These are phyloP conservation scores for Crepidotus variabilis DNA, from an alignment of 768 basidiomycete species.

Conservation along the genomic window DNA sequence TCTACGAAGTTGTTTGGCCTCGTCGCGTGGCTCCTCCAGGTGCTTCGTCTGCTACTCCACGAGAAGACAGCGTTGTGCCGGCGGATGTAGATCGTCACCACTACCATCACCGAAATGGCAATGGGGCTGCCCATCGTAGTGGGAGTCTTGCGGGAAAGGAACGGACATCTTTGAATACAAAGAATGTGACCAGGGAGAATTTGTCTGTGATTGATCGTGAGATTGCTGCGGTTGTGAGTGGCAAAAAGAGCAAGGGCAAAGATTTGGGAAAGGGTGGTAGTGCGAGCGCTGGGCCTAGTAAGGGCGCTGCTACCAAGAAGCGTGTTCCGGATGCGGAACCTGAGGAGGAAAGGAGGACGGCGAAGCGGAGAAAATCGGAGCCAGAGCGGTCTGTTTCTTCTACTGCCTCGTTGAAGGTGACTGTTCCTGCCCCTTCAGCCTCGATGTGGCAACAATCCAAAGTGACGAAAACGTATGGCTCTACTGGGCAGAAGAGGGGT, in stretches of 20 bases:
- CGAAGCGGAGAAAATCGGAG: background rate
- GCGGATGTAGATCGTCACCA: conserved; percentile 36
- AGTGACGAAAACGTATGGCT: conserved; percentile 9
- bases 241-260: background rate
- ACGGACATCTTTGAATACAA: background rate
- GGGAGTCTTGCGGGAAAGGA: background rate
- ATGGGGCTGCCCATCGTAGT: conserved; percentile 40
- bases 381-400: background rate
- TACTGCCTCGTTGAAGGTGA: background rate
- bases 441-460: conserved; percentile 7
- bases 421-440: background rate
- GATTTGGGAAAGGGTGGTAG: background rate
- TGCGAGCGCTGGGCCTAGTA: no score
- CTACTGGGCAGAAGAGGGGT: background rate
- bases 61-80: conserved; percentile 44
- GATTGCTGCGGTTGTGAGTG: background rate
- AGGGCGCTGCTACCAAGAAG: background rate
- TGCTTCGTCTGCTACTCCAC: conserved; percentile 41
- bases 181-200: background rate
- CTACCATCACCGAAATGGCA: conserved; percentile 48
- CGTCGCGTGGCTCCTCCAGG: conserved; percentile 52
- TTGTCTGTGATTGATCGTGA: background rate
- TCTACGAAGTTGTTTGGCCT: conserved; percentile 73
- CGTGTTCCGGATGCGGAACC: conserved; percentile 2
- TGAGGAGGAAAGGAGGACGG: conserved; percentile 11